Evolutionary conservation across 192 early-diverging fungal genomes (phyloP).

Genomic region (Linnemannia zychae): DNA sequence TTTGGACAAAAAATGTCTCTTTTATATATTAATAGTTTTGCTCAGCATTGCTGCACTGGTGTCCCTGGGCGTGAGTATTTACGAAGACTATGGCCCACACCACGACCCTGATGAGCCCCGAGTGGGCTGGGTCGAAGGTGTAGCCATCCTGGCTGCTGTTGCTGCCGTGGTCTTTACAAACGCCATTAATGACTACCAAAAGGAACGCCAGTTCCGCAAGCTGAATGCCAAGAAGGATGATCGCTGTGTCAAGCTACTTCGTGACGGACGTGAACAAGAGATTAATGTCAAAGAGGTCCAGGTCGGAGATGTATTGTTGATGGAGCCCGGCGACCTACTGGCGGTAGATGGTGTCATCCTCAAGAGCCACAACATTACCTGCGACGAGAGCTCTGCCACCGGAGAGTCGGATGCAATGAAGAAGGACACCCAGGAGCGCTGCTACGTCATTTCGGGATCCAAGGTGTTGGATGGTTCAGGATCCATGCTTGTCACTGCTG

Average conservation of each 20-base stretch:
- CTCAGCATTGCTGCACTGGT: slow-evolving; percentile 87
- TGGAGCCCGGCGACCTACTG: slow-evolving; percentile 92
- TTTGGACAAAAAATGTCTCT: background rate
- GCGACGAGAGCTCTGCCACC: slow-evolving; percentile 91
- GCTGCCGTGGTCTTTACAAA: slow-evolving; percentile 92
- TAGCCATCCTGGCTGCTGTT: slow-evolving; percentile 87
- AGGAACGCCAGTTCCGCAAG: slow-evolving; percentile 88
- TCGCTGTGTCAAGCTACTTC: slow-evolving; percentile 77
- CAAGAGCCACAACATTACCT: slow-evolving; percentile 81
- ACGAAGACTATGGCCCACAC: slow-evolving; percentile 77
- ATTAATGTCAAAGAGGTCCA: slow-evolving; percentile 85
- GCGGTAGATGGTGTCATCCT: slow-evolving; percentile 92
- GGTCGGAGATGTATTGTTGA: slow-evolving; percentile 89
- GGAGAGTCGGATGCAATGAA: slow-evolving; percentile 90
- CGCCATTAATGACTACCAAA: slow-evolving; percentile 90
- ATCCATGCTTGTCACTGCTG: slow-evolving; percentile 84
- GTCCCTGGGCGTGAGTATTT: slow-evolving; percentile 88
- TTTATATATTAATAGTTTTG: slow-evolving; percentile 71
- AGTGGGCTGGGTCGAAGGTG: slow-evolving; percentile 82
- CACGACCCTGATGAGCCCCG: slow-evolving; percentile 77
- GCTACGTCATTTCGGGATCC: slow-evolving; percentile 92
- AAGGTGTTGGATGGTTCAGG: slow-evolving; percentile 92
- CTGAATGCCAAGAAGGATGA: slow-evolving; percentile 89
- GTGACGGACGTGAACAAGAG: slow-evolving; percentile 79
- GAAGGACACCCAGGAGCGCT: slow-evolving; percentile 78